These are phyloP conservation scores for Claviceps paspali DNA, from an alignment of 2,329 filamentous ascomycete genomes.

Conservation along the genomic window DNA sequence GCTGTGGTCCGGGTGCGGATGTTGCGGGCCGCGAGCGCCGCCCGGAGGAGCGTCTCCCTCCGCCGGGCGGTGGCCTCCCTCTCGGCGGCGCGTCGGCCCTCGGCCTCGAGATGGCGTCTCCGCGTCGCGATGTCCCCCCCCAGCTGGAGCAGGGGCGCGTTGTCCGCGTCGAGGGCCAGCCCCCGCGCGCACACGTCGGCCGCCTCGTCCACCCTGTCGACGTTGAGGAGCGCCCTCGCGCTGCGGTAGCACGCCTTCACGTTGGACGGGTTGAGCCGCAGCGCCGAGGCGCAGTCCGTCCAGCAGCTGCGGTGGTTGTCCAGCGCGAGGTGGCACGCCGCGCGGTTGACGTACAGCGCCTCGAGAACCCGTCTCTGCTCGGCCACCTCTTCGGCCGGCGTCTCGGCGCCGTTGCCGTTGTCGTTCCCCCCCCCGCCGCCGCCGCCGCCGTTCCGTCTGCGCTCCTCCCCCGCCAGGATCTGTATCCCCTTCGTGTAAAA, in stretches of 20 bases:
- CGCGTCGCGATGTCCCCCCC: constrained; percentile 49
- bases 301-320: constrained; percentile 80
- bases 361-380: constrained; percentile 54
- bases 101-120: constrained; percentile 37
- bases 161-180: constrained; percentile 54
- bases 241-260: constrained; percentile 87
- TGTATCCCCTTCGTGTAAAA: constrained; percentile 81
- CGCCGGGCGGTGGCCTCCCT: constrained; percentile 37
- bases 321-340: constrained; percentile 76
- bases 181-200: constrained; percentile 64
- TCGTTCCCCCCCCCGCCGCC: constrained; percentile 13
- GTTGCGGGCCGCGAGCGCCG: constrained; percentile 52
- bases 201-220: constrained; percentile 68
- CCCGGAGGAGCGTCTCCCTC: constrained; percentile 45
- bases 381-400: constrained; percentile 38
- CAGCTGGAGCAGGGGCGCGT: constrained; percentile 49
- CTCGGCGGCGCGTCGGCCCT: constrained; percentile 40
- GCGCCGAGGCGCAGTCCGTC: constrained; percentile 64
- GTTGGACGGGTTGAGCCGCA: constrained; percentile 66
- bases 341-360: constrained; percentile 70
- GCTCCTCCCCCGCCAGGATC: constrained; percentile 51
- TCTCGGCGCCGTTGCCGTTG: too few species aligned
- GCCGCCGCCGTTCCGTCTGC: constrained; percentile 25
- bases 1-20: constrained; percentile 53
- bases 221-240: constrained; percentile 57